Evolutionary conservation across 2,329 filamentous ascomycete genomes (phyloP).

Genomic region (Aspergillus novoparasiticus): DNA sequence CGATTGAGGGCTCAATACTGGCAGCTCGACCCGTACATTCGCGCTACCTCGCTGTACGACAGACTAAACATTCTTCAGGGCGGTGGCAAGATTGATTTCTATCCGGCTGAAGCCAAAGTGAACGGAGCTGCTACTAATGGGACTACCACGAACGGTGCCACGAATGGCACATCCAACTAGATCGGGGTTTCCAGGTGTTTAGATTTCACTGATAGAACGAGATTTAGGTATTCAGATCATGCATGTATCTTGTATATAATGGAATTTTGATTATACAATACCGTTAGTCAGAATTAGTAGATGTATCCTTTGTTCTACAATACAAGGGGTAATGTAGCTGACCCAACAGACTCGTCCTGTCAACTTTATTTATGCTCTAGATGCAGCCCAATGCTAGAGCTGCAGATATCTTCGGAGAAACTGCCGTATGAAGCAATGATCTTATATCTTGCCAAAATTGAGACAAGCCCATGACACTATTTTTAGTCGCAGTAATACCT

Average conservation of each 20-base stretch:
- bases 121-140: conserved; percentile 3
- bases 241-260: conserved; percentile 10
- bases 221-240: neutral
- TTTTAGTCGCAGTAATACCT: neutral
- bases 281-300: neutral
- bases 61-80: conserved; percentile 70
- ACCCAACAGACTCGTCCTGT: neutral
- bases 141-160: neutral
- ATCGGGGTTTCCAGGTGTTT: neutral
- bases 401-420: neutral
- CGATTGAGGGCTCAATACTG: conserved; percentile 78
- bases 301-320: neutral
- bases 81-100: conserved; percentile 72
- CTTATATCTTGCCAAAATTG: neutral
- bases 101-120: conserved; percentile 47
- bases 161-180: neutral
- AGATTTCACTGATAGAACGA: conserved; percentile 3
- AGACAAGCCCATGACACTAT: neutral
- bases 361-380: neutral
- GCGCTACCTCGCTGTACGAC: conserved; percentile 84
- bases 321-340: neutral
- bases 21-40: conserved; percentile 82
- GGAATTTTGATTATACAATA: neutral
- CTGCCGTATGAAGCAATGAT: neutral
- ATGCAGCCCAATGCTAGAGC: neutral